Conservation (phyloP, 164 flowering plant species). For the Umbellularia californica region DNA sequence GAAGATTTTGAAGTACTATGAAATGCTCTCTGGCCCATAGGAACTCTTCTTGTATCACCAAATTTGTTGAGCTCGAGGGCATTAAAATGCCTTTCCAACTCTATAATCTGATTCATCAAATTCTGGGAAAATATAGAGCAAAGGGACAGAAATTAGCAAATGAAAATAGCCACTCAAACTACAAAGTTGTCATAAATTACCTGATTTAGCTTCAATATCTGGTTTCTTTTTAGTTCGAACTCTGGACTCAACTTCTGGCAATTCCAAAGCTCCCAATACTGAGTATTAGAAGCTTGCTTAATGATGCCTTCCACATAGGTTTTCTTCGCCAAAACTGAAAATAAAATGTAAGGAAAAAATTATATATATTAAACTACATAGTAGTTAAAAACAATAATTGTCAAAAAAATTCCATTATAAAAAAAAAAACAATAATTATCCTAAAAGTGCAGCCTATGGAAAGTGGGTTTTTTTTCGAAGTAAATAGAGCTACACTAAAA, state of each 20-base stretch:
- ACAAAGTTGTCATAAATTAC: conserved; percentile 22
- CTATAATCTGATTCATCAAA: conserved; percentile 64
- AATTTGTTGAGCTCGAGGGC: conserved; percentile 69
- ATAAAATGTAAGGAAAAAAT: neutral
- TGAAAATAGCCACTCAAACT: neutral
- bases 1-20: conserved; percentile 40
- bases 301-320: conserved; percentile 66
- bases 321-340: conserved; percentile 71
- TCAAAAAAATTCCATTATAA: no score
- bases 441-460: no score
- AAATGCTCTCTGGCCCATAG: conserved; percentile 28
- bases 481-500: no score
- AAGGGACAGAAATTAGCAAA: neutral
- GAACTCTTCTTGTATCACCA: conserved; percentile 40
- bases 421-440: no score
- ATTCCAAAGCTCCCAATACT: conserved; percentile 82
- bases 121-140: conserved; percentile 38
- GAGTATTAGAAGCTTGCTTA: conserved; percentile 71
- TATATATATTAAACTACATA: no score
- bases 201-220: conserved; percentile 56
- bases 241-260: conserved; percentile 81
- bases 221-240: conserved; percentile 62
- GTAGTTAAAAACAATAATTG: no score
- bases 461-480: no score
- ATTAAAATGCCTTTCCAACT: conserved; percentile 88